phyloP scores from a whole-genome alignment of 345 rosid genomes.

The Syzygium aromaticum region DNA sequence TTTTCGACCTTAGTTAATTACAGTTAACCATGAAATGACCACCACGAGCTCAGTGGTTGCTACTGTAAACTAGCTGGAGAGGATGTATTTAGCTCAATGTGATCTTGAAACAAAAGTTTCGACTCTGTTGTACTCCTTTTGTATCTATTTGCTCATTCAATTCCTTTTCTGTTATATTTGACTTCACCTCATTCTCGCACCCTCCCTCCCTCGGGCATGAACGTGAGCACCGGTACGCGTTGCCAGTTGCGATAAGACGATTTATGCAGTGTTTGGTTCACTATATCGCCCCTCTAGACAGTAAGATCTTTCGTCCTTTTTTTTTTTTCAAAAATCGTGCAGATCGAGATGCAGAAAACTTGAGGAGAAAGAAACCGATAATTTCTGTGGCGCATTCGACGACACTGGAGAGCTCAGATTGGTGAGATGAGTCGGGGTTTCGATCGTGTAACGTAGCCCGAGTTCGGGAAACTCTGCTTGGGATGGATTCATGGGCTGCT shows the following conservation, averaged over 20 bases:
- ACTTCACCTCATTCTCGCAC: neutral
- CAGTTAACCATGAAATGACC: neutral
- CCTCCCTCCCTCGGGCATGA: neutral
- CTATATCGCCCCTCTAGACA: neutral
- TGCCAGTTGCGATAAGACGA: neutral
- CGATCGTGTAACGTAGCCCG: neutral
- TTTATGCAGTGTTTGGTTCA: neutral
- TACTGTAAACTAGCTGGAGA: neutral
- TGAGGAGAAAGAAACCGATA: neutral
- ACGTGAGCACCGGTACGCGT: neutral
- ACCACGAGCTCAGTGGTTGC: neutral
- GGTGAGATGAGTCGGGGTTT: neutral
- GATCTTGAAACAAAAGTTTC: neutral
- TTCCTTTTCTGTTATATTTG: neutral
- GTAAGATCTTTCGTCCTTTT: neutral
- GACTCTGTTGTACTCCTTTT: neutral
- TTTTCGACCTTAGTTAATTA: neutral
- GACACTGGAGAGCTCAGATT: too few species aligned
- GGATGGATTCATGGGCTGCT: neutral
- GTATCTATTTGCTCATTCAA: neutral
- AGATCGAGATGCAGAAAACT: neutral
- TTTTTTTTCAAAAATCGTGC: neutral
- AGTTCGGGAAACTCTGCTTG: neutral
- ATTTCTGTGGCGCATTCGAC: too few species aligned
- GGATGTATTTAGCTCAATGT: neutral